Percentiles rank a stretch among this genome's conserved stretches.
These are phyloP conservation scores for Bacterosira constricta DNA, from an alignment of 108 stramenopile genomes.

Conservation along the genomic window DNA sequence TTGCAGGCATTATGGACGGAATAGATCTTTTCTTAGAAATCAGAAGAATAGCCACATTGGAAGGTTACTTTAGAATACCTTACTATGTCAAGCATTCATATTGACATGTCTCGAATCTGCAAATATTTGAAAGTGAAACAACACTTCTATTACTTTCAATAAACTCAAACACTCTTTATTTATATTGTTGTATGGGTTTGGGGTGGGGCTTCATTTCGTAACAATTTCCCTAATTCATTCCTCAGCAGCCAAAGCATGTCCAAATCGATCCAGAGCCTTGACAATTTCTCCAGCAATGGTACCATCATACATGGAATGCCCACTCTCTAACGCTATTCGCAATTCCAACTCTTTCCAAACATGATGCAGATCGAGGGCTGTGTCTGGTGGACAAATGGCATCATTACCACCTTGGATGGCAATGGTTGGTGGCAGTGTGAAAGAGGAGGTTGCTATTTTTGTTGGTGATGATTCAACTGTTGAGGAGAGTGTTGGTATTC, in stretches of 20 bases:
- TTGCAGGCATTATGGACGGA: too few species aligned
- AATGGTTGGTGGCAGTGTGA: conserved; percentile 56
- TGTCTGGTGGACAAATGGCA: conserved; percentile 75
- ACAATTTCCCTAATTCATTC: too few species aligned
- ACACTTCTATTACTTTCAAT: too few species aligned
- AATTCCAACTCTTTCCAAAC: conserved; percentile 68
- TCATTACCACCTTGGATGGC: conserved; percentile 77
- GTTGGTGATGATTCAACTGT: neutral
- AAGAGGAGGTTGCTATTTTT: neutral
- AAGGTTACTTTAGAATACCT: too few species aligned
- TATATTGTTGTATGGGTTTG: too few species aligned
- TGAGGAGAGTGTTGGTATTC: conserved; percentile 3
- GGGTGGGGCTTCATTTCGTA: too few species aligned
- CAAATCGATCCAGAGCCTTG: conserved; percentile 68
- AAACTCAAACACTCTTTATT: too few species aligned
- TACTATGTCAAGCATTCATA: too few species aligned
- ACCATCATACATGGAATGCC: conserved; percentile 87
- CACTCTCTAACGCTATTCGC: conserved; percentile 57
- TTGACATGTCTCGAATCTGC: too few species aligned
- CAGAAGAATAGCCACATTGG: too few species aligned
- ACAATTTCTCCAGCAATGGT: conserved; percentile 65
- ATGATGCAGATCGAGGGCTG: conserved; percentile 66
- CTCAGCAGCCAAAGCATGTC: conserved; percentile 16
- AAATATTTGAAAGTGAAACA: too few species aligned
- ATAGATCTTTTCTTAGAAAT: too few species aligned